Evolutionary conservation across 768 basidiomycete genomes (phyloP).

Genomic region (Russula compacta): DNA sequence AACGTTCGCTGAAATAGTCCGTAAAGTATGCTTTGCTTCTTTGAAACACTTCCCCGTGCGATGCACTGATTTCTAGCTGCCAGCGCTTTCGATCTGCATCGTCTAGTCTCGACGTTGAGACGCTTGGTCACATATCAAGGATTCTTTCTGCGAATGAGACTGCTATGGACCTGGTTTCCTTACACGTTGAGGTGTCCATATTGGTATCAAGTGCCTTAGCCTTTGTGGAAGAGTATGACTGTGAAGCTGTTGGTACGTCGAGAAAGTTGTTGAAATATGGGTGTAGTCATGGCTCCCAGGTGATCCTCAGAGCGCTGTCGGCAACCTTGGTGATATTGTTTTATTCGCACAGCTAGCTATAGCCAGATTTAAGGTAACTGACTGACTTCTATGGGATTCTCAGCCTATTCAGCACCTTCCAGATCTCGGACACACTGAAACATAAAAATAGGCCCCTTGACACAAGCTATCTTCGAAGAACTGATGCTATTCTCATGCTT

Average conservation of each 20-base stretch:
- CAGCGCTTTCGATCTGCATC: constrained; percentile 54
- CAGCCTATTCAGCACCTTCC: not conserved
- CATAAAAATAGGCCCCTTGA: constrained; percentile 39
- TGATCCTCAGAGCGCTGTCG: constrained; percentile 76
- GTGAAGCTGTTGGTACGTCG: constrained; percentile 65
- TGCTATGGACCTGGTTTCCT: constrained; percentile 57
- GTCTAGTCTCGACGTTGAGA: constrained; percentile 51
- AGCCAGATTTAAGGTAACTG: constrained; percentile 52
- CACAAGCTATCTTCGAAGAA: constrained; percentile 42
- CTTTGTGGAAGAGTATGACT: constrained; percentile 66
- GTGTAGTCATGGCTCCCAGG: constrained; percentile 34
- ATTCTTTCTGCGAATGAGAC: constrained; percentile 49
- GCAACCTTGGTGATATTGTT: constrained; percentile 71
- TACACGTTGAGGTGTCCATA: constrained; percentile 57
- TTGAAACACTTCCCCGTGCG: not conserved
- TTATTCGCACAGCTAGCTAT: constrained; percentile 60
- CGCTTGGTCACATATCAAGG: constrained; percentile 62
- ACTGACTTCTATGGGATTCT: not conserved
- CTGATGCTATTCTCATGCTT: constrained; percentile 34
- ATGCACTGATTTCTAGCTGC: not conserved
- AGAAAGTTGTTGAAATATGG: not conserved
- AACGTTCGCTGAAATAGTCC: constrained; percentile 52
- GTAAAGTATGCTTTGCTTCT: constrained; percentile 40
- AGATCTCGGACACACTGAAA: constrained; percentile 47
- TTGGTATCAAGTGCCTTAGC: constrained; percentile 53